A percentile compares a stretch with the other conserved stretches of the same genome.
Evolutionary conservation across 2,329 filamentous ascomycete species (phyloP).

Genomic region (Neonectria hederae): DNA sequence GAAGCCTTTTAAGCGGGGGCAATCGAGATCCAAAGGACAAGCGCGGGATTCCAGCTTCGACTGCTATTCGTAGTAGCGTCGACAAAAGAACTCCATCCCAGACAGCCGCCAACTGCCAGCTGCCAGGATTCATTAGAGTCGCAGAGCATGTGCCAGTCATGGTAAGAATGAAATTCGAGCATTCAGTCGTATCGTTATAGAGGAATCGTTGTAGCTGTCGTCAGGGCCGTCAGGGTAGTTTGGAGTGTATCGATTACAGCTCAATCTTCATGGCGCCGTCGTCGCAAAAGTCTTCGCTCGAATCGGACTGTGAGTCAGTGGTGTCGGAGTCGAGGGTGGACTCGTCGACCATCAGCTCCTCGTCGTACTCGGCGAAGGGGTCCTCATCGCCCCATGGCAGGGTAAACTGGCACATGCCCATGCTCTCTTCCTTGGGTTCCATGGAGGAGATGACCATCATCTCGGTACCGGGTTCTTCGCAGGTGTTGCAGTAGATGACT

Average conservation of each 20-base stretch:
- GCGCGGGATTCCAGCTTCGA: slow-evolving; percentile 38
- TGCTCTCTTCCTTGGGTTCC: slow-evolving; percentile 36
- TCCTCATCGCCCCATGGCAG: slow-evolving; percentile 45
- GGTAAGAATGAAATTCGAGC: slow-evolving; percentile 17
- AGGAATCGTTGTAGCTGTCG: slow-evolving; percentile 12
- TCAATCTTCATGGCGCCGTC: slow-evolving; percentile 36
- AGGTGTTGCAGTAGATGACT: slow-evolving; percentile 55
- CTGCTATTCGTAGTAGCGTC: slow-evolving; percentile 37
- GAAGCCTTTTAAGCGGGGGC: slow-evolving; percentile 42
- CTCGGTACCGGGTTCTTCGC: slow-evolving; percentile 44
- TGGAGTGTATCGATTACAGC: slow-evolving; percentile 23
- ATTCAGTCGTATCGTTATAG: slow-evolving; percentile 28
- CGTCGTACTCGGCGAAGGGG: slow-evolving; percentile 51
- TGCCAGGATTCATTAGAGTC: slow-evolving; percentile 24
- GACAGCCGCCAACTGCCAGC: slow-evolving; percentile 32
- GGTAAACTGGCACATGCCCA: slow-evolving; percentile 45
- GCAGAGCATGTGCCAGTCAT: slow-evolving; percentile 42
- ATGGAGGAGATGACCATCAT: slow-evolving; percentile 30
- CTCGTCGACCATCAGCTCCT: slow-evolving; percentile 47
- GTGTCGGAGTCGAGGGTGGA: slow-evolving; percentile 32
- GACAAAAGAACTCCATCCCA: slow-evolving; percentile 26
- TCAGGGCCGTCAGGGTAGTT: slow-evolving; percentile 4
- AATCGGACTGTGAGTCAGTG: slow-evolving; percentile 32
- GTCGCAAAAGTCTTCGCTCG: slow-evolving; percentile 36
- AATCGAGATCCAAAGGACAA: slow-evolving; percentile 44